Evolutionary conservation across 179 eudicot genomes (phyloP).

Genomic region (Nepenthes alata): DNA sequence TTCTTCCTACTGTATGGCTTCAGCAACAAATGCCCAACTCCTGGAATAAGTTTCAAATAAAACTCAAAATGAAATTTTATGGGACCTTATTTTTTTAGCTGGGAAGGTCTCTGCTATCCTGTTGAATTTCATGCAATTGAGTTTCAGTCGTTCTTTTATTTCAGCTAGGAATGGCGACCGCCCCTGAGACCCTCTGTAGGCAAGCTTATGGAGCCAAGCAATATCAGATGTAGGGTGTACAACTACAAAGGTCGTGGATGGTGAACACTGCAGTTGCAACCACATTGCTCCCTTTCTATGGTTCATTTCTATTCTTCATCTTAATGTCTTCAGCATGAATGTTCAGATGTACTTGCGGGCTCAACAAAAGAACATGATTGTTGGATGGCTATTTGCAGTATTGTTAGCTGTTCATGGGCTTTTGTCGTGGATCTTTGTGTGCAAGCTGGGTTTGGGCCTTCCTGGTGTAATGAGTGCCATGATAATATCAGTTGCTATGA

Average conservation of each 20-base stretch:
- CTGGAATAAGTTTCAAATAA: too few relatives aligned
- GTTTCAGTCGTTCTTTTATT: too few relatives aligned
- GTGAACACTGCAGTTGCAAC: constrained; percentile 37
- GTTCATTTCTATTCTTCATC: constrained; percentile 49
- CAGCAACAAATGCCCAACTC: too few relatives aligned
- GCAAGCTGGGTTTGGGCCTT: constrained; percentile 30
- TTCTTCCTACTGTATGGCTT: too few relatives aligned
- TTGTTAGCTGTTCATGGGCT: constrained; percentile 34
- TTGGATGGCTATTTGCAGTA: constrained; percentile 36
- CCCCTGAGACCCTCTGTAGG: constrained; percentile 74
- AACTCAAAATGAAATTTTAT: too few relatives aligned
- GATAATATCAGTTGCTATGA: constrained; percentile 23
- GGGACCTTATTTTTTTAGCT: constrained; percentile 4
- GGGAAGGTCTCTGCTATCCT: constrained; percentile 21
- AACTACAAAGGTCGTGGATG: constrained; percentile 67
- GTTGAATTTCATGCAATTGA: too few relatives aligned
- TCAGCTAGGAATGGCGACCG: constrained; percentile 71
- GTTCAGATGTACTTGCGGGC: constrained; percentile 76
- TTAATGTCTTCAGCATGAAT: constrained; percentile 39
- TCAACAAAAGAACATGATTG: constrained; percentile 54
- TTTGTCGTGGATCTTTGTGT: constrained; percentile 55
- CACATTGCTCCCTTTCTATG: constrained; percentile 51
- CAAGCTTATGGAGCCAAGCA: constrained; percentile 89
- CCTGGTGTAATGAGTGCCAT: constrained; percentile 56
- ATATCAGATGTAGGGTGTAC: constrained; percentile 62